Percentiles rank a stretch among this genome's conserved stretches.
These are phyloP conservation scores for Tuber borchii DNA, from an alignment of 495 filamentous ascomycete genomes.

Conservation along the genomic window DNA sequence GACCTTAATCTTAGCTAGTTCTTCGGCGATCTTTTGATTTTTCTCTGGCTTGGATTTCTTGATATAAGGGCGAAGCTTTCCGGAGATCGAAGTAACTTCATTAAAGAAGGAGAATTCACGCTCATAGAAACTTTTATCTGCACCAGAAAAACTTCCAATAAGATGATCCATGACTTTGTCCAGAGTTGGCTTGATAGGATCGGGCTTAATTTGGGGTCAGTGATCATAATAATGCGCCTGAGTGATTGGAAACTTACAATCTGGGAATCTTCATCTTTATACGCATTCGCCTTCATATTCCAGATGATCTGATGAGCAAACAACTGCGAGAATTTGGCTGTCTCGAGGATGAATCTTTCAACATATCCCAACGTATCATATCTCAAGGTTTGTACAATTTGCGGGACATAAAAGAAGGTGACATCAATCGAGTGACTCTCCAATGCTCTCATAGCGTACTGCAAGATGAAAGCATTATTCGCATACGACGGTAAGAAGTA, in stretches of 20 bases:
- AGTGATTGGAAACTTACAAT: conserved; percentile 55
- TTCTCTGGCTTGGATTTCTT: conserved; percentile 91
- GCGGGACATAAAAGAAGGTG: conserved; percentile 97
- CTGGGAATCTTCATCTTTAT: conserved; percentile 89
- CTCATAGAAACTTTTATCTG: conserved; percentile 82
- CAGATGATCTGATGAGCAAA: conserved; percentile 99
- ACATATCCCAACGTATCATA: conserved; percentile 93
- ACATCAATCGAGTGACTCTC: conserved; percentile 91
- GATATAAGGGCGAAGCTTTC: conserved; percentile 88
- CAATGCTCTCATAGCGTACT: conserved; percentile 93
- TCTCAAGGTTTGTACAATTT: conserved; percentile 92
- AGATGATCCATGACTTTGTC: conserved; percentile 83
- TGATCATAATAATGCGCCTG: conserved; percentile 13
- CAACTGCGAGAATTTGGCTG: conserved; percentile 86
- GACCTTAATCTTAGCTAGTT: conserved; percentile 90
- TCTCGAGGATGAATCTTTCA: conserved; percentile 92
- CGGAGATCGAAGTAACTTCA: conserved; percentile 90
- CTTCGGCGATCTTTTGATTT: conserved; percentile 98
- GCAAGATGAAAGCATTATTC: conserved; percentile 90
- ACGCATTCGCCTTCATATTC: conserved; percentile 99
- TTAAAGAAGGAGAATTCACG: conserved; percentile 96
- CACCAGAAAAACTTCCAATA: conserved; percentile 67
- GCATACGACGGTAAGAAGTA: conserved; percentile 88
- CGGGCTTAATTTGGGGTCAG: conserved; percentile 58
- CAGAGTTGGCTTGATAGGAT: conserved; percentile 83